Base-by-base conservation (phyloP, 2,329 filamentous ascomycete species). In the Monosporascus sp. region DNA sequence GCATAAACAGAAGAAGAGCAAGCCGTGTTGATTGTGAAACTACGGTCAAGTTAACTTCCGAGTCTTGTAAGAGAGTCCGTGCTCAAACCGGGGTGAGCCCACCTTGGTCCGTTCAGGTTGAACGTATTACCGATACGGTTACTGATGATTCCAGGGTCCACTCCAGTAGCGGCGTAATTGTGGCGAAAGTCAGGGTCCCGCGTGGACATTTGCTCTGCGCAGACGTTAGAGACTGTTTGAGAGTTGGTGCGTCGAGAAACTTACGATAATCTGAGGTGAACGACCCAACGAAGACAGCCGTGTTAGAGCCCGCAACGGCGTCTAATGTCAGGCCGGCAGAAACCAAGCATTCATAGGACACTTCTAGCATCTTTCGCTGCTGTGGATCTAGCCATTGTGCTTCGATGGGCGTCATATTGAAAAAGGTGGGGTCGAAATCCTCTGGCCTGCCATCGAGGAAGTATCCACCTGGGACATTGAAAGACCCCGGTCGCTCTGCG, bases 341-440 rank as follows among this genome's bases (percentile, higher is more conserved):
- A 43, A 71, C 71, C 3, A 82, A 58, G 1, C 72, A 69, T 51
- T 77, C 73, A 49, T 71, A 75, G n/a, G 65, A 64, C 0, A 72
- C 68, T 50, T 77, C 72, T 5, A 75, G 64, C 17, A 73, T 59
- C 53, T 69, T 66, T 1, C 73, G 63, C 54, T 75, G 72, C 55
- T 76, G 73, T 0, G 74, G 74, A 48, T 77, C 74, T 55, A 76
- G 67, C 24, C 61, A 63, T 48, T 64, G 62, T n/a, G 71, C 71
- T 55, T 77, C 74, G 16, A 64, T 56, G 1, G 68, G 64, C 1
- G 60, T 66, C 44, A 76, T 73, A 44, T 65, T 62, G 59, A 77
- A 78, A 59, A 77, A 74, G 4, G 56, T 67, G 38, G 56, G 58
- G 34, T 66, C 64, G 51, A 66, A 66, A 20, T 61, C 57, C 4